Evolutionary conservation across 495 filamentous ascomycete species (phyloP), one percentile per base, ranked within the genome.

Genomic region (Penicillium cosmopolitanum): DNA sequence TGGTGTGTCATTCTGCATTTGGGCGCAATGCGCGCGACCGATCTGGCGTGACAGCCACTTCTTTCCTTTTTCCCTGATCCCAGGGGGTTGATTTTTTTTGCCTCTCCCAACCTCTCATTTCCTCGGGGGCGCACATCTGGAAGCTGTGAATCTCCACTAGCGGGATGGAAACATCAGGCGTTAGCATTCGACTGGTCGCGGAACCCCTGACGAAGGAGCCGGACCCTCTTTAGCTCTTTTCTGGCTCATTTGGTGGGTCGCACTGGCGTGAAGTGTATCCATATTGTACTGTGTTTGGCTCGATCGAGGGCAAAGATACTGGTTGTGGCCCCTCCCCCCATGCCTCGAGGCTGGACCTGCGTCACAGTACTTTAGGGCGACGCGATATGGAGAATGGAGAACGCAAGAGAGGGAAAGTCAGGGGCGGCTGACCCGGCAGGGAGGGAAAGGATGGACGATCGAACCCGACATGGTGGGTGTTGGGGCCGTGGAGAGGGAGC

Each of bases 381-480:
- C 10, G 18, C n/a, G 18, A 19, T 9, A 40, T 42, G 35, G 28
- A 53, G 57, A 51, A 19, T 16, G 15, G 13, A 13, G 42, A 44
- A 44, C 5, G 15, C 10, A n/a, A n/a, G 15, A 38, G 10, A 62
- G 36, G 36, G 10, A 38, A 38, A 62, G 59, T 56, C 57, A 60
- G 63, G 66, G 64, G 61, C 36, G 57, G 53, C 34, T 40, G 62
- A 65, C 57, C 66, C 66, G 50, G 53, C 51, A 66, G 55, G 55
- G 54, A 58, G 58, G 63, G 57, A 65, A 63, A 61, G 59, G 50
- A 55, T 13, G 44, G 63, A 51, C 42, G 62, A 68, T 68, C 60
- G 62, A 54, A 56, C 65, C 67, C 67, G 65, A 58, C 56, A 58
- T 21, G 47, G 21, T 64, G 67, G 64, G 47, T 54, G 54, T 52